These are phyloP conservation scores for Penicillium salamii DNA, from an alignment of 495 filamentous ascomycete genomes.

Conservation along the genomic window DNA sequence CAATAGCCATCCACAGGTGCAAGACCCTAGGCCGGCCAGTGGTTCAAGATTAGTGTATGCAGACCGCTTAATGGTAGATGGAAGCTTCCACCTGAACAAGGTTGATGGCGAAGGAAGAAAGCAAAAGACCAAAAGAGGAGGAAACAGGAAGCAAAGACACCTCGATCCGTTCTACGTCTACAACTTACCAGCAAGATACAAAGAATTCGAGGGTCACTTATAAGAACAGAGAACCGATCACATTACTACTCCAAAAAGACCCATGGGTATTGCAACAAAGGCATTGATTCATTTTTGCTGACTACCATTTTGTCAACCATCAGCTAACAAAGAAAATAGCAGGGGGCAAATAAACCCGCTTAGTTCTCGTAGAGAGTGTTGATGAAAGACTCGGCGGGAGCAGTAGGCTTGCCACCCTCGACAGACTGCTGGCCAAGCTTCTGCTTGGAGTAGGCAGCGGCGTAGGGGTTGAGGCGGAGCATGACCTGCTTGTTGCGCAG, in stretches of 20 bases:
- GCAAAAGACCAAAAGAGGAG: too few relatives aligned
- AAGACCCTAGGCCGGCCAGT: too few relatives aligned
- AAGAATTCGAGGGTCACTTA: conserved; percentile 1
- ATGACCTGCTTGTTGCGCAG: conserved; percentile 96
- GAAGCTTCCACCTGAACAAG: too few relatives aligned
- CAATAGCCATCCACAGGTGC: too few relatives aligned
- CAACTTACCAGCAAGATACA: conserved; percentile 14
- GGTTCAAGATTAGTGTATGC: too few relatives aligned
- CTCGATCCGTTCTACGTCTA: background rate
- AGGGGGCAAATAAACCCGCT: conserved; percentile 17
- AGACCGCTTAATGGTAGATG: too few relatives aligned
- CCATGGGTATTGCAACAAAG: conserved; percentile 34
- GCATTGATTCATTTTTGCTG: conserved; percentile 35
- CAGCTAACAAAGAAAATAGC: conserved; percentile 15
- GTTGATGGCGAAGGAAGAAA: too few relatives aligned
- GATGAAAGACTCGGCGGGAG: conserved; percentile 47
- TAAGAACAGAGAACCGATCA: conserved; percentile 28
- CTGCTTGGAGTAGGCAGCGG: conserved; percentile 77
- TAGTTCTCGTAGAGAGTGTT: conserved; percentile 56
- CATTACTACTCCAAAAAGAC: conserved; percentile 31
- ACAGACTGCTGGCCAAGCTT: conserved; percentile 67
- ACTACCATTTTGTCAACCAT: conserved; percentile 29
- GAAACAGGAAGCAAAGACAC: background rate
- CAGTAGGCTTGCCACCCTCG: conserved; percentile 52
- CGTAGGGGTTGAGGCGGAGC: conserved; percentile 96